Evolutionary conservation across 345 rosid genomes (phyloP).

Genomic region (Syzygium oleosum): DNA sequence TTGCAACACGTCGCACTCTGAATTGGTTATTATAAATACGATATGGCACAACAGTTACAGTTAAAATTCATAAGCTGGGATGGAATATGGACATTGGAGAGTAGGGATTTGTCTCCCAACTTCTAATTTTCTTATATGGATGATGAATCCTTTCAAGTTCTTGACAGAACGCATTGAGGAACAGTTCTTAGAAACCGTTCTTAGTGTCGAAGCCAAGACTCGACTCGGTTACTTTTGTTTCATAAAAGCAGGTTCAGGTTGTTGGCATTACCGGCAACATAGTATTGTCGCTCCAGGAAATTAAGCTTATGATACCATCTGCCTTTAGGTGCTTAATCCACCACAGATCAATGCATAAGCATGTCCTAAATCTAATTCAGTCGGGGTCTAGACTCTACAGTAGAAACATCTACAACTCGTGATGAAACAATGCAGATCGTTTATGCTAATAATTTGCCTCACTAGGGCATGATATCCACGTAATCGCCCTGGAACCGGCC

Average conservation of each 20-base stretch:
- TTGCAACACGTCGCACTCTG: too few species aligned
- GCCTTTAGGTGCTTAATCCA: neutral
- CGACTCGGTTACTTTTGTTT: neutral
- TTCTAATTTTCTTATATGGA: neutral
- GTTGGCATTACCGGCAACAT: neutral
- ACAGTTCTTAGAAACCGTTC: neutral
- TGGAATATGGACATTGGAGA: neutral
- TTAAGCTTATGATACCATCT: neutral
- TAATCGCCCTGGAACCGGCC: neutral
- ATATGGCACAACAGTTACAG: too few species aligned
- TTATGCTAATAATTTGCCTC: neutral
- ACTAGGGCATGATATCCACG: neutral
- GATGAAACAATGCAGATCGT: neutral
- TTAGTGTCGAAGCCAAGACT: neutral
- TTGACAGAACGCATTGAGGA: neutral
- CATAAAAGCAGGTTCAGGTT: neutral
- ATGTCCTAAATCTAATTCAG: neutral
- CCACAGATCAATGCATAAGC: neutral
- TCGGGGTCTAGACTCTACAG: neutral
- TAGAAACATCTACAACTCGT: neutral
- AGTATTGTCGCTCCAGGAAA: neutral
- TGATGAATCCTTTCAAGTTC: neutral
- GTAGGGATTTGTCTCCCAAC: neutral
- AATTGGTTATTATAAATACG: too few species aligned
- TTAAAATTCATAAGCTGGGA: neutral